Percentiles rank a stretch among this genome's conserved stretches.
phyloP scores from a whole-genome alignment of 495 filamentous ascomycete genomes.

The Tuber microsphaerosporum region DNA sequence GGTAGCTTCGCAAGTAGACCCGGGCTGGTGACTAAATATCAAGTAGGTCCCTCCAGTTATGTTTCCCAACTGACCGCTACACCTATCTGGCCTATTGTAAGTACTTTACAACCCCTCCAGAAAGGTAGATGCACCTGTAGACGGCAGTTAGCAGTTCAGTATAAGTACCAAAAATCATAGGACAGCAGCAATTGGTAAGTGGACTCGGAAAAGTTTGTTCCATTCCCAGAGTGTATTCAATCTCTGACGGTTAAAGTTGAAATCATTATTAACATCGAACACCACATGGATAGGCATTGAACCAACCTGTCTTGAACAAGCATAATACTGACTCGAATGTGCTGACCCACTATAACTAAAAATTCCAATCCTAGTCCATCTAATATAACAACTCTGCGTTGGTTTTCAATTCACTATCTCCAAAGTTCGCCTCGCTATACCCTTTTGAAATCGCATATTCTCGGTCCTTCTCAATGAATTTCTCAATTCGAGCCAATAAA shows the following conservation, averaged over 20 bases:
- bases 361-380: conserved; percentile 62
- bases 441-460: conserved; percentile 54
- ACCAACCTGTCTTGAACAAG: conserved; percentile 71
- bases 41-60: conserved; percentile 85
- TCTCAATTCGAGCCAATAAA: conserved; percentile 74
- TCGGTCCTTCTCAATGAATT: conserved; percentile 66
- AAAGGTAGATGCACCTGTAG: conserved; percentile 26
- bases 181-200: conserved; percentile 59
- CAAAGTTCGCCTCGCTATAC: conserved; percentile 55
- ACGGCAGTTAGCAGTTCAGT: conserved; percentile 48
- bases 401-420: conserved; percentile 61
- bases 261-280: not conserved
- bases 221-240: too few species aligned
- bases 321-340: conserved; percentile 48
- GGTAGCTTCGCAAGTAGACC: not conserved
- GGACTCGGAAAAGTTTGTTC: too few species aligned
- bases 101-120: not conserved
- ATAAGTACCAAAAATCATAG: conserved; percentile 95
- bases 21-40: conserved; percentile 43
- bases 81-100: conserved; percentile 71
- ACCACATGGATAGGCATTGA: not conserved
- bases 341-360: conserved; percentile 60
- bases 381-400: conserved; percentile 83
- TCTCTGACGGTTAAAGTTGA: conserved; percentile 60
- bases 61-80: conserved; percentile 93